phyloP scores from a whole-genome alignment of 1,284 basidiomycete species.

The Laetiporus sulphureus region DNA sequence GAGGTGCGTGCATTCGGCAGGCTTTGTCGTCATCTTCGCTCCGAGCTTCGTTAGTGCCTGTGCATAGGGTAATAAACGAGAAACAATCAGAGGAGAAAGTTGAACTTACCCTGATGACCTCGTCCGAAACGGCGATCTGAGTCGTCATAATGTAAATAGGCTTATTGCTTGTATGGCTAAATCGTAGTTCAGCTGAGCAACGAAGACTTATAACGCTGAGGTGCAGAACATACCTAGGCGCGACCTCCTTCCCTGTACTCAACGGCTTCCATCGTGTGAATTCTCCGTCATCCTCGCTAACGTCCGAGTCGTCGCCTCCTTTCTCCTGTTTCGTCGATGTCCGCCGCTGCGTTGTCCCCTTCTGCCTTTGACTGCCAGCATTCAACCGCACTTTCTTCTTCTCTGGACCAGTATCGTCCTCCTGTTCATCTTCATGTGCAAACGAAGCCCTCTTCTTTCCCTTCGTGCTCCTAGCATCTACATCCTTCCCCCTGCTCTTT shows the following conservation, averaged over 20 bases:
- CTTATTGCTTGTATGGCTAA: constrained; percentile 3
- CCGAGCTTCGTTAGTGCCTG: constrained; percentile 61
- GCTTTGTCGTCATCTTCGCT: constrained; percentile 51
- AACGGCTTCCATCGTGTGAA: not conserved
- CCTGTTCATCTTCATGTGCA: constrained; percentile 17
- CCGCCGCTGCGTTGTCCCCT: too few relatives aligned
- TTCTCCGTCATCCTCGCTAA: not conserved
- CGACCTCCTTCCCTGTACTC: constrained; percentile 1
- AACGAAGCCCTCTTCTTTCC: constrained; percentile 24
- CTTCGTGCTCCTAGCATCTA: constrained; percentile 14
- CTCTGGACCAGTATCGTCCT: constrained; percentile 24
- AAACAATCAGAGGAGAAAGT: not conserved
- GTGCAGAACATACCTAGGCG: not conserved
- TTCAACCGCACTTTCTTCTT: constrained; percentile 28
- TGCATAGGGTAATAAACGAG: not conserved
- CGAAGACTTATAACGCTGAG: not conserved
- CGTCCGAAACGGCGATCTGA: constrained; percentile 45
- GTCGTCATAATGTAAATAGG: constrained; percentile 54
- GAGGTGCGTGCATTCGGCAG: constrained; percentile 71
- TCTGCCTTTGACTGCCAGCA: constrained; percentile 7
- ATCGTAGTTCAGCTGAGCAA: not conserved
- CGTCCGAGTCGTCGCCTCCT: constrained; percentile 1
- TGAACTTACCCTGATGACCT: constrained; percentile 43
- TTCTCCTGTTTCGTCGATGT: constrained; percentile 6
- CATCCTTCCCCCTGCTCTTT: constrained; percentile 22